Evolutionary conservation across 2,329 filamentous ascomycete genomes (phyloP), one percentile per base, ranked within the genome.

Genomic region (Beauveria brongniartii): DNA sequence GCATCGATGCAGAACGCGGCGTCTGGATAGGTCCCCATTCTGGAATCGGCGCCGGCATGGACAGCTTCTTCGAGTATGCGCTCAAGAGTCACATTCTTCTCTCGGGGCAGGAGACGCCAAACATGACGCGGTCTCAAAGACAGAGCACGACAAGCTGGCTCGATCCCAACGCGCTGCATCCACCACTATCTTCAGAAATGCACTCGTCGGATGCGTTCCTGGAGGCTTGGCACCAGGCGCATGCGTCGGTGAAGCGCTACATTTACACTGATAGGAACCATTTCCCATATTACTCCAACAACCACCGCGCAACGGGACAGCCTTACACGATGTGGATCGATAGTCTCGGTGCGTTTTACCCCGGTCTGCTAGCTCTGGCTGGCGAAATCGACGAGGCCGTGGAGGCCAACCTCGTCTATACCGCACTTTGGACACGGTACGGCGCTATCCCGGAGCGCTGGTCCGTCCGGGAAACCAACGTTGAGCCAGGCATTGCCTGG

Each of bases 61-160:
- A 99, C 76, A 97, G 92, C 75, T 99, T 99, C 76, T 97, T 96
- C 69, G 94, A 99, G 75, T 99, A 99, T 74, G 92, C 94, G 3
- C 82, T 97, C 68, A 99, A 99, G 75, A 92, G 92, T 20, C 87
- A 96, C 70, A 90, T 99, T 63, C 76, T 99, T 26, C 83, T 97
- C 24, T 96, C 93, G 2, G 90, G 91, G 1, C 85, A 89, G 62
- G 80, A 79, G 16, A 72, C 80, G 63, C 83, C 83, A 3, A 87
- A 87, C 64, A 62, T 65, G 5, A 71, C 74, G 3, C 67, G 64
- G 5, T 75, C 65, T 72, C 78, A 24, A 72, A 75, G 64, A 69
- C 78, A 65, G 70, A 77, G 68, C 70, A 76, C 63, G 64, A 73
- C 65, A 54, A 66, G 59, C 65, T 80, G 80, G 86, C 73, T 89